Evolutionary conservation across 768 basidiomycete species (phyloP).

Genomic region (Xerocomellus dryophilus): DNA sequence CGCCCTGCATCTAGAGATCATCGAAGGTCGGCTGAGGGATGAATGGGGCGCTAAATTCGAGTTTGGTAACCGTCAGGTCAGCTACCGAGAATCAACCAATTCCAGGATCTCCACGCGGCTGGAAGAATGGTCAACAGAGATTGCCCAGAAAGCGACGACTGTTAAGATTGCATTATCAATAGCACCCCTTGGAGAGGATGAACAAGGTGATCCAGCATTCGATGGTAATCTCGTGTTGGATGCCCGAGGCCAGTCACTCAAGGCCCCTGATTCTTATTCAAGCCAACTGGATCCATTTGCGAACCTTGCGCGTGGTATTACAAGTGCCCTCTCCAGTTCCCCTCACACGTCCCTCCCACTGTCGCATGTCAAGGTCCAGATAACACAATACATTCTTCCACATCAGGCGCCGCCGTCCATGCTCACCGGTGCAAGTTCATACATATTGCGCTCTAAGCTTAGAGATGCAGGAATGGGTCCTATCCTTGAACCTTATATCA

Average conservation of each 20-base stretch:
- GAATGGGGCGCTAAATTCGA: slow-evolving; percentile 81
- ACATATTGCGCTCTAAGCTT: slow-evolving; percentile 60
- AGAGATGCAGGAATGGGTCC: slow-evolving; percentile 65
- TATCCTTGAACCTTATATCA: slow-evolving; percentile 75
- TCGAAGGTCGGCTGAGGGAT: slow-evolving; percentile 73
- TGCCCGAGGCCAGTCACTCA: slow-evolving; percentile 47
- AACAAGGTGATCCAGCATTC: slow-evolving; percentile 67
- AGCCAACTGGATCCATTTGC: slow-evolving; percentile 43
- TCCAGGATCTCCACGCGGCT: slow-evolving; percentile 27
- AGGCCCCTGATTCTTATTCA: slow-evolving; percentile 48
- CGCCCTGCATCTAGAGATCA: slow-evolving; percentile 83
- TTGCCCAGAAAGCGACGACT: slow-evolving; percentile 52
- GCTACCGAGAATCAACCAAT: slow-evolving; percentile 64
- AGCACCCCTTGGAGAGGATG: slow-evolving; percentile 49
- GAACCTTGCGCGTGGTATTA: slow-evolving; percentile 64
- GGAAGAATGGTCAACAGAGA: slow-evolving; percentile 59
- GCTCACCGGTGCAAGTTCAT: slow-evolving; percentile 63
- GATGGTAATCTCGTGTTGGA: slow-evolving; percentile 74
- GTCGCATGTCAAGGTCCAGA: slow-evolving; percentile 58
- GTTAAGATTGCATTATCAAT: slow-evolving; percentile 56
- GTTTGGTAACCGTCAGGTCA: slow-evolving; percentile 73
- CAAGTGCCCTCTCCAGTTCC: slow-evolving; percentile 70
- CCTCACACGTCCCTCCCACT: slow-evolving; percentile 73
- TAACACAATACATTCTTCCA: slow-evolving; percentile 46
- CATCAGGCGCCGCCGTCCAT: slow-evolving; percentile 44